Conservation (phyloP, 169 alveolate genomes). For the Nephromyces sp. region DNA sequence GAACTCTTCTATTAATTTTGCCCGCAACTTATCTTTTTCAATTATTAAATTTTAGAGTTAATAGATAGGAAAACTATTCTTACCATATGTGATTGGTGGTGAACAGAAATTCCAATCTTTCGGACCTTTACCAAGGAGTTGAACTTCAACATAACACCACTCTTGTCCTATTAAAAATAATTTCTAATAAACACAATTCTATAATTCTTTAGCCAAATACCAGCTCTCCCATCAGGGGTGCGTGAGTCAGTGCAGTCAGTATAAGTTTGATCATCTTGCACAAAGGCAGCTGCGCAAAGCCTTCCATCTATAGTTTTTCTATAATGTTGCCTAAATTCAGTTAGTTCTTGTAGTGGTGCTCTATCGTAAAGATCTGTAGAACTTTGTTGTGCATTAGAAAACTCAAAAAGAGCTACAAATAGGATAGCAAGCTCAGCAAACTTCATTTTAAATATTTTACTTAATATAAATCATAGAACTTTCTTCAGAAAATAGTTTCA, state of each 20-base stretch:
- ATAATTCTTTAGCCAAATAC: slow-evolving; percentile 9
- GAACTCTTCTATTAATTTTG: background rate
- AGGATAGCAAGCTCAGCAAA: no score
- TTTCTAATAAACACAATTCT: background rate
- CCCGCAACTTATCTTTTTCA: background rate
- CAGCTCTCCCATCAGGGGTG: slow-evolving; percentile 78
- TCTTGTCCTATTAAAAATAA: slow-evolving; percentile 55
- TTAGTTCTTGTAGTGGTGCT: slow-evolving; percentile 47
- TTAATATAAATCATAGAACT: no score
- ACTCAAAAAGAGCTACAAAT: no score
- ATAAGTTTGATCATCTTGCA: slow-evolving; percentile 71
- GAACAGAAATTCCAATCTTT: slow-evolving; percentile 80
- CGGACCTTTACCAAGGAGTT: slow-evolving; percentile 71
- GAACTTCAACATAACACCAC: slow-evolving; percentile 84
- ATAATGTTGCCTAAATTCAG: slow-evolving; percentile 67
- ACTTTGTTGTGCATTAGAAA: background rate
- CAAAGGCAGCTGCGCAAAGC: slow-evolving; percentile 76
- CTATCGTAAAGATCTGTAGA: slow-evolving; percentile 2
- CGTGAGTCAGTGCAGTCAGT: slow-evolving; percentile 73
- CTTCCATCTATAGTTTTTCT: slow-evolving; percentile 75
- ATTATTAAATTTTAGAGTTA: background rate
- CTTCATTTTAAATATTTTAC: no score
- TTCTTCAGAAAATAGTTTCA: no score
- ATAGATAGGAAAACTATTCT: background rate
- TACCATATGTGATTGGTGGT: slow-evolving; percentile 60